Evolutionary conservation across 371 early-diverging fungal genomes (phyloP).

Genomic region (Chytridium lagenaria): DNA sequence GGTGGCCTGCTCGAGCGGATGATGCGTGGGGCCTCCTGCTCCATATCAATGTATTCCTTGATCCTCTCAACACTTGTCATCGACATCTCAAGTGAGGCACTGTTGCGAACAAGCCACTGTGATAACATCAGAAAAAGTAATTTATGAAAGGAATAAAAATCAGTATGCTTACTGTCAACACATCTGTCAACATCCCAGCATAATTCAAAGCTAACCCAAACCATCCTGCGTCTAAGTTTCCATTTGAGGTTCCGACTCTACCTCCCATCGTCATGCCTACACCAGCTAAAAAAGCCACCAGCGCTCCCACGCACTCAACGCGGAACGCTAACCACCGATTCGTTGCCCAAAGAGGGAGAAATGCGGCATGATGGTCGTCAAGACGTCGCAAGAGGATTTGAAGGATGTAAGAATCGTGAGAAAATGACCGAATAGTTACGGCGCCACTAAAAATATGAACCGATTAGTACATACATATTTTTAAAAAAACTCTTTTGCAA

Average conservation of each 20-base stretch:
- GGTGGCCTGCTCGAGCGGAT: constrained; percentile 57
- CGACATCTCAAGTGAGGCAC: constrained; percentile 47
- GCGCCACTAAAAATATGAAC: constrained; percentile 65
- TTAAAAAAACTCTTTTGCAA: too few species aligned
- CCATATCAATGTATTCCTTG: constrained; percentile 66
- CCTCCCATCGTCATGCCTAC: constrained; percentile 49
- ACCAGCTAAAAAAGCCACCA: constrained; percentile 70
- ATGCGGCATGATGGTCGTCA: constrained; percentile 44
- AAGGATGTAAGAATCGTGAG: constrained; percentile 49
- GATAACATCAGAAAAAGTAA: too few species aligned
- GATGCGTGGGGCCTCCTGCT: constrained; percentile 68
- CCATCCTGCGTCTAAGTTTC: constrained; percentile 71
- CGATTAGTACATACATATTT: too few species aligned
- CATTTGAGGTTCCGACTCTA: too few species aligned
- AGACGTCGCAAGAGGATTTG: constrained; percentile 25
- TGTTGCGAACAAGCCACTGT: constrained; percentile 80
- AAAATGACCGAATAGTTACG: constrained; percentile 80
- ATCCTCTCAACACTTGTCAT: constrained; percentile 44
- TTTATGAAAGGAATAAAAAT: neutral
- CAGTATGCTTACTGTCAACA: constrained; percentile 48
- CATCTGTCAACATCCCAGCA: constrained; percentile 75
- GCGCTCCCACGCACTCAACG: constrained; percentile 37
- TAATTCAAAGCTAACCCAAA: constrained; percentile 84
- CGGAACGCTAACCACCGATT: constrained; percentile 45
- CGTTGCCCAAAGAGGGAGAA: constrained; percentile 38